phyloP scores from a whole-genome alignment of 1,284 basidiomycete species.

The Boletus calvinii region DNA sequence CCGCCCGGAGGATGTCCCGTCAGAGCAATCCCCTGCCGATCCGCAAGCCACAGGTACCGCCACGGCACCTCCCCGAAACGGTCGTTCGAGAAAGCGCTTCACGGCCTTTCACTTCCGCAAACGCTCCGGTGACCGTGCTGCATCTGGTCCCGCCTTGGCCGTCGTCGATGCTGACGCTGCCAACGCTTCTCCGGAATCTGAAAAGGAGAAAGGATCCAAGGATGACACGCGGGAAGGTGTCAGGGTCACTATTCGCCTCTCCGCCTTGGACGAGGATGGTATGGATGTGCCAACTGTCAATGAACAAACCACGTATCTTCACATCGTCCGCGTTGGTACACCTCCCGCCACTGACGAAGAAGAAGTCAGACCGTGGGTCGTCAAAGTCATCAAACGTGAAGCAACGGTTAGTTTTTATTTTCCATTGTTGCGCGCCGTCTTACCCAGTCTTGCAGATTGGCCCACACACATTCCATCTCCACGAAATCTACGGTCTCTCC shows the following conservation, averaged over 20 bases:
- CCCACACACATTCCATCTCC: constrained; percentile 85
- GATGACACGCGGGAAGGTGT: constrained; percentile 65
- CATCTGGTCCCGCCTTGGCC: constrained; percentile 69
- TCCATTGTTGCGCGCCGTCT: constrained; percentile 4
- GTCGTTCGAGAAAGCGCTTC: constrained; percentile 50
- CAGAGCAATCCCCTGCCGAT: constrained; percentile 16
- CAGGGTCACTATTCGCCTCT: constrained; percentile 70
- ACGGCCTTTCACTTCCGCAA: constrained; percentile 62
- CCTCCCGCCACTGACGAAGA: constrained; percentile 40
- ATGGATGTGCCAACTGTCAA: constrained; percentile 64
- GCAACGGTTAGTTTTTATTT: constrained; percentile 54
- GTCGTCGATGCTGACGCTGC: constrained; percentile 62
- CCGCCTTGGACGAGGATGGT: constrained; percentile 73
- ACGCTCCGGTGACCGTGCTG: constrained; percentile 47
- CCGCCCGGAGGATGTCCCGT: constrained; percentile 11
- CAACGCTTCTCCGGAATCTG: constrained; percentile 29
- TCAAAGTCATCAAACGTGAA: constrained; percentile 86
- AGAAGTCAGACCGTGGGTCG: constrained; percentile 72
- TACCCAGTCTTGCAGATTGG: constrained; percentile 59
- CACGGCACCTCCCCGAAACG: constrained; percentile 14
- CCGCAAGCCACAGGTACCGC: constrained; percentile 21
- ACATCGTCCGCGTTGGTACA: constrained; percentile 72
- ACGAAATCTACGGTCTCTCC: constrained; percentile 88
- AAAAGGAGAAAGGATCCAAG: constrained; percentile 40
- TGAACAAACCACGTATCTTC: constrained; percentile 83